These are phyloP conservation scores for Fomitopsis pinicola DNA, from an alignment of 1,284 basidiomycete genomes.

Conservation along the genomic window DNA sequence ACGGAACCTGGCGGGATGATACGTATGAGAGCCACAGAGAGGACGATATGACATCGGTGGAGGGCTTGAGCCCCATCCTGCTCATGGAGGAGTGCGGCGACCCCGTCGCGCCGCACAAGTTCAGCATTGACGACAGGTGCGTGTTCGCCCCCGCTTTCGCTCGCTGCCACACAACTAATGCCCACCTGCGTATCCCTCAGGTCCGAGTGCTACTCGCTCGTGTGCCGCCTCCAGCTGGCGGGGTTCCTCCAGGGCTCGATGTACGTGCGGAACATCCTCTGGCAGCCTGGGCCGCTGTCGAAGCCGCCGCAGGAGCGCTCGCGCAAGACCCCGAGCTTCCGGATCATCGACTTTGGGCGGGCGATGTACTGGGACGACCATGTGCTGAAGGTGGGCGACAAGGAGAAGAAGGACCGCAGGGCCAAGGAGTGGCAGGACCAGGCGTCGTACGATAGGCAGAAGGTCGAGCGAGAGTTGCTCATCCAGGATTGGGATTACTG, in stretches of 20 bases:
- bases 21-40: constrained; percentile 2
- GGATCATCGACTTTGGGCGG: constrained; percentile 51
- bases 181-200: constrained; percentile 19
- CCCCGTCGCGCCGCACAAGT: constrained; percentile 25
- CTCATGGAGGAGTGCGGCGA: constrained; percentile 48
- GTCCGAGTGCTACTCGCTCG: constrained; percentile 38
- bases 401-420: neutral
- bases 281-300: constrained; percentile 41
- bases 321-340: constrained; percentile 33
- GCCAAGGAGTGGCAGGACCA: neutral
- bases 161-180: neutral
- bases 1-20: constrained; percentile 6
- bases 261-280: constrained; percentile 41
- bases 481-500: constrained; percentile 3
- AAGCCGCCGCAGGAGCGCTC: constrained; percentile 24
- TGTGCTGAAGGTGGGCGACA: neutral
- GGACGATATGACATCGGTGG: constrained; percentile 6
- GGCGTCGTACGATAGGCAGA: neutral
- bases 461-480: neutral
- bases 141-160: constrained; percentile 3
- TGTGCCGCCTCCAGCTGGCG: constrained; percentile 36
- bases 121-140: constrained; percentile 33
- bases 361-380: constrained; percentile 6
- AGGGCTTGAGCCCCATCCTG: constrained; percentile 39
- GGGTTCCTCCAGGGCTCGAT: constrained; percentile 40